A percentile compares a stretch with the other conserved stretches of the same genome.
These are phyloP conservation scores for Hydnum rufescens DNA, from an alignment of 768 basidiomycete genomes.

Conservation along the genomic window DNA sequence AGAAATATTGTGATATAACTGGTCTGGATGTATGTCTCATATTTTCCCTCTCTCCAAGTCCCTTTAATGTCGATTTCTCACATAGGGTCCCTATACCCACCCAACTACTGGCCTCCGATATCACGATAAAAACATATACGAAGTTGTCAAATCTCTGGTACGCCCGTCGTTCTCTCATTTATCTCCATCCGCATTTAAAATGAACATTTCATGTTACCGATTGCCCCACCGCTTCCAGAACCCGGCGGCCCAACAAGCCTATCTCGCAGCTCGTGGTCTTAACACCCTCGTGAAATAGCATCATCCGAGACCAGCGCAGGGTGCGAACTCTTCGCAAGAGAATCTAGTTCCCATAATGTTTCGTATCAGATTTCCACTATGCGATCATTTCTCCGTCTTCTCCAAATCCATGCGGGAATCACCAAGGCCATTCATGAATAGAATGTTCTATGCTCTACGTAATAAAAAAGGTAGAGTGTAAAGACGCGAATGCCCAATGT, in stretches of 20 bases:
- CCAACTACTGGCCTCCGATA: slow-evolving; percentile 62
- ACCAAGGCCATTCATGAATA: too few species aligned
- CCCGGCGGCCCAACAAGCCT: background rate
- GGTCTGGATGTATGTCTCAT: slow-evolving; percentile 41
- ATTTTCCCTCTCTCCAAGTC: background rate
- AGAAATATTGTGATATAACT: slow-evolving; percentile 71
- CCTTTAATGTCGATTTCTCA: background rate
- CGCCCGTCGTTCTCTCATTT: background rate
- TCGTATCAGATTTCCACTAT: too few species aligned
- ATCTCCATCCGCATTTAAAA: too few species aligned
- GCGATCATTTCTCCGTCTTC: too few species aligned
- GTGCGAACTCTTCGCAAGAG: too few species aligned
- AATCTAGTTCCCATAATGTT: too few species aligned
- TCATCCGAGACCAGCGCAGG: background rate
- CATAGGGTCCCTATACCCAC: slow-evolving; percentile 64
- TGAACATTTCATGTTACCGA: background rate
- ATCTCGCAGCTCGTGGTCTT: background rate
- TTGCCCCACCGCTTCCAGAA: background rate
- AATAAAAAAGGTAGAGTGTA: too few species aligned
- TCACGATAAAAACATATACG: slow-evolving; percentile 64
- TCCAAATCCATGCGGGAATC: too few species aligned
- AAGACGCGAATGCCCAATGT: too few species aligned
- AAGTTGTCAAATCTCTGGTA: slow-evolving; percentile 1
- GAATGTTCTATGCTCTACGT: too few species aligned
- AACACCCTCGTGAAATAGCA: background rate